A percentile compares a stretch with the other conserved stretches of the same genome.
These are phyloP conservation scores for Vitis hybrid DNA, from an alignment of 177 flowering plant genomes.

Conservation along the genomic window DNA sequence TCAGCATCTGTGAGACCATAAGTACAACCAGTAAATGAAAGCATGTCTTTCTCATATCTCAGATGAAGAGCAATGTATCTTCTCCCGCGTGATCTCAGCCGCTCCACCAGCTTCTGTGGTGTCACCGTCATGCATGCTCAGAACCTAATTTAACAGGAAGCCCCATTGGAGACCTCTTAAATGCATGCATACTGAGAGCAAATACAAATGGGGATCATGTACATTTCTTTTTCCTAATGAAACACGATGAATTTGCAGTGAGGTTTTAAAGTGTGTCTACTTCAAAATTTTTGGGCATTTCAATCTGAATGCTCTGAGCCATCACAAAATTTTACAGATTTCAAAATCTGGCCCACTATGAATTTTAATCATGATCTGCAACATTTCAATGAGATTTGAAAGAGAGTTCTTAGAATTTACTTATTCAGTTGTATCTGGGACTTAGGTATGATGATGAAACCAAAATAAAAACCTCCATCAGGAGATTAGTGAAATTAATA, in stretches of 20 bases:
- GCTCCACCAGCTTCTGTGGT: conserved; percentile 97
- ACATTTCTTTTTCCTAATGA: background rate
- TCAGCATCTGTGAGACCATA: conserved; percentile 78
- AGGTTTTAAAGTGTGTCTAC: background rate
- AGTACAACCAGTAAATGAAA: conserved; percentile 91
- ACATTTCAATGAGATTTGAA: too few relatives aligned
- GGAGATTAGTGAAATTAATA: background rate
- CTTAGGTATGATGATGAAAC: background rate
- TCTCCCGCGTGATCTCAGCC: conserved; percentile 66
- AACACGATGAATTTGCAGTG: background rate
- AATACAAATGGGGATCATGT: conserved; percentile 5
- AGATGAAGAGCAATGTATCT: conserved; percentile 90
- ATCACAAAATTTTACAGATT: too few relatives aligned
- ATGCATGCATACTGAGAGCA: conserved; percentile 28
- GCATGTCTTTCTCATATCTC: conserved; percentile 96
- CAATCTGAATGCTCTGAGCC: too few relatives aligned
- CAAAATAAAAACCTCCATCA: background rate
- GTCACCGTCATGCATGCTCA: conserved; percentile 81
- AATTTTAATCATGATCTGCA: too few relatives aligned
- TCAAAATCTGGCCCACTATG: too few relatives aligned
- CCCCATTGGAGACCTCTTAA: conserved; percentile 75
- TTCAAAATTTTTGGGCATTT: background rate
- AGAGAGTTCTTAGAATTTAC: too few relatives aligned
- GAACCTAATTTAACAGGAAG: conserved; percentile 75
- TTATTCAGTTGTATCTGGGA: background rate